These are phyloP conservation scores for Colletotrichum destructivum DNA, from an alignment of 2,329 filamentous ascomycete species.

Conservation along the genomic window DNA sequence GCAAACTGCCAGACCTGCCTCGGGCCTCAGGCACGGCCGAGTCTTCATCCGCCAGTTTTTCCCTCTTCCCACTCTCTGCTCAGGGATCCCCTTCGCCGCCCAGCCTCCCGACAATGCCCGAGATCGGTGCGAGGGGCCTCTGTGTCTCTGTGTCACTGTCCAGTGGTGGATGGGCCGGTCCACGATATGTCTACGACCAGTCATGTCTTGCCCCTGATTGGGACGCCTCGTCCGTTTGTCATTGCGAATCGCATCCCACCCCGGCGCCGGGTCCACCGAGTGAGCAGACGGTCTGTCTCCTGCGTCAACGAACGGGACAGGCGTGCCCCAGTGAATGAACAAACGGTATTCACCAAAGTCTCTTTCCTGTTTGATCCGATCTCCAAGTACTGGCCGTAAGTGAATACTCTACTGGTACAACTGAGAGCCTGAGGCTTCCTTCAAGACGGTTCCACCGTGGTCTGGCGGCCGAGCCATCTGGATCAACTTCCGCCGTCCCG, in stretches of 20 bases:
- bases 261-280: slow-evolving; percentile 36
- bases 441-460: slow-evolving; percentile 39
- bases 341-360: slow-evolving; percentile 36
- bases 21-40: slow-evolving; percentile 14
- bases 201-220: slow-evolving; percentile 39
- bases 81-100: slow-evolving; percentile 33
- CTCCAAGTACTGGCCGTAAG: neutral
- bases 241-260: slow-evolving; percentile 26
- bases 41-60: slow-evolving; percentile 19
- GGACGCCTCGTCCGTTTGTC: slow-evolving; percentile 32
- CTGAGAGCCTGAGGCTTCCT: slow-evolving; percentile 39
- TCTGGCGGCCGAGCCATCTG: slow-evolving; percentile 42
- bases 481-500: slow-evolving; percentile 44
- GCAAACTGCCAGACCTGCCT: neutral
- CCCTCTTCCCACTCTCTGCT: neutral
- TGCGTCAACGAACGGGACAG: neutral
- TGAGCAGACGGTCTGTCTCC: neutral
- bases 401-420: neutral
- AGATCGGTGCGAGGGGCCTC: slow-evolving; percentile 40
- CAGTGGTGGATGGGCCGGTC: slow-evolving; percentile 22
- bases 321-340: slow-evolving; percentile 9
- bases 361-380: slow-evolving; percentile 41
- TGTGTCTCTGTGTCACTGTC: slow-evolving; percentile 20
- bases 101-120: slow-evolving; percentile 42
- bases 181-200: slow-evolving; percentile 40